Evolutionary conservation across 768 basidiomycete genomes (phyloP), one percentile per base, ranked within the genome.

Genomic region (Mycena galericulata): DNA sequence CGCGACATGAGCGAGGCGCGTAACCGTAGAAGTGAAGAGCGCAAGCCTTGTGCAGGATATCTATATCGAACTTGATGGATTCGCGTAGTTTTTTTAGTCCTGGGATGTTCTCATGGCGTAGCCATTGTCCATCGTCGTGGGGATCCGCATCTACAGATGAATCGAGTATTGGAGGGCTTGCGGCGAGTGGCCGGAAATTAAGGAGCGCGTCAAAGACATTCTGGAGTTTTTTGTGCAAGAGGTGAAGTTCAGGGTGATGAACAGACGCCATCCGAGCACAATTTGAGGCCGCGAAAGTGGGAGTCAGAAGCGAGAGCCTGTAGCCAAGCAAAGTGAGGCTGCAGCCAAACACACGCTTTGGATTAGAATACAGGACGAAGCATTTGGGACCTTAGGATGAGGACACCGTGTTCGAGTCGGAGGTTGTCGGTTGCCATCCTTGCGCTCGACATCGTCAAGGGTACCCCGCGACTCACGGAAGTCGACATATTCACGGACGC

Each of bases 51-150:
- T 84, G 78, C 32, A 87, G 67, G 0, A 81, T 79, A 60, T 84
- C 82, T 14, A 86, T 73, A 65, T 87, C 86, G 26, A 85, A 74
- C 62, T 81, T 82, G 11, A 87, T 79, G 8, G 80, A 78, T 41
- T 87, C 85, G 38, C 79, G 79, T 17, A 87, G 78, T 68, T 83
- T 85, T 70, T 82, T 85, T 1, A 86, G 75, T 1, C 86, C 86
- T 40, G 84, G 83, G 20, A 86, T 64, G 54, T 65, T 68, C 34
- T 72, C 70, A 29, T 65, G 62, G 20, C 56, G 60, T 30, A 72
- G 27, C 70, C 70, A 72, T 45, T 64, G 81, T 29, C 77, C 80
- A 27, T 84, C 83, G 34, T 85, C 84, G 18, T 65, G 67, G 26
- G 76, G 68, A 56, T 79, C 80, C 34, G 72, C 72, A 29, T 68